These are phyloP conservation scores for Populus pruinosa DNA, from an alignment of 345 rosid genomes.

Conservation along the genomic window DNA sequence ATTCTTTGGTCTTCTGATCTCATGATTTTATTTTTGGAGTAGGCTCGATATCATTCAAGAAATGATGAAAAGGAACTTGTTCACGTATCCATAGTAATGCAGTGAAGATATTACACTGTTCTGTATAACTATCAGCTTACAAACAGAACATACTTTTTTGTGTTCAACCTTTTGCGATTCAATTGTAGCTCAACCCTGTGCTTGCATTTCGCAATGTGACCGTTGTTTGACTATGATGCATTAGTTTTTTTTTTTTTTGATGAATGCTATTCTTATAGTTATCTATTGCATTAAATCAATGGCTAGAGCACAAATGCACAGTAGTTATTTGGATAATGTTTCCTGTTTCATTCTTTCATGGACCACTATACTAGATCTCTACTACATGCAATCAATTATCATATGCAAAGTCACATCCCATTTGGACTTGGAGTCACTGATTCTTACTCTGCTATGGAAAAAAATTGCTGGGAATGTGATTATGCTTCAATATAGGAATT, in stretches of 20 bases:
- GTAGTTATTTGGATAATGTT: background rate
- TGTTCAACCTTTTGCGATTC: background rate
- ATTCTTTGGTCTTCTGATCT: slow-evolving; percentile 11
- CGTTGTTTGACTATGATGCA: background rate
- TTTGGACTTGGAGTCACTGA: background rate
- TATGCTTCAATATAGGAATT: background rate
- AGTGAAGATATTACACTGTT: background rate
- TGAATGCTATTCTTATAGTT: background rate
- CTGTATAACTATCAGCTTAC: background rate
- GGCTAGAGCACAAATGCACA: background rate
- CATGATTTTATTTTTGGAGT: slow-evolving; percentile 2
- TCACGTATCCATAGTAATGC: background rate
- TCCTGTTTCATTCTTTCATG: no score
- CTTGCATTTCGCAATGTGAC: background rate
- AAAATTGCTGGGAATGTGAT: background rate
- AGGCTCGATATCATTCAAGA: slow-evolving; percentile 6
- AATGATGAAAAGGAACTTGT: slow-evolving; percentile 13
- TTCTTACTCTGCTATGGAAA: background rate
- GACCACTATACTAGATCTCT: no score
- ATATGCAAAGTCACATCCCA: background rate
- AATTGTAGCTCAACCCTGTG: background rate
- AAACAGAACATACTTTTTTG: background rate
- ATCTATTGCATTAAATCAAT: background rate
- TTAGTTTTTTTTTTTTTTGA: background rate
- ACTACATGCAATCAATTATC: background rate